Base-by-base conservation (phyloP, 23 red algal genomes). In the Cyanidiococcus yangmingshanensis region DNA sequence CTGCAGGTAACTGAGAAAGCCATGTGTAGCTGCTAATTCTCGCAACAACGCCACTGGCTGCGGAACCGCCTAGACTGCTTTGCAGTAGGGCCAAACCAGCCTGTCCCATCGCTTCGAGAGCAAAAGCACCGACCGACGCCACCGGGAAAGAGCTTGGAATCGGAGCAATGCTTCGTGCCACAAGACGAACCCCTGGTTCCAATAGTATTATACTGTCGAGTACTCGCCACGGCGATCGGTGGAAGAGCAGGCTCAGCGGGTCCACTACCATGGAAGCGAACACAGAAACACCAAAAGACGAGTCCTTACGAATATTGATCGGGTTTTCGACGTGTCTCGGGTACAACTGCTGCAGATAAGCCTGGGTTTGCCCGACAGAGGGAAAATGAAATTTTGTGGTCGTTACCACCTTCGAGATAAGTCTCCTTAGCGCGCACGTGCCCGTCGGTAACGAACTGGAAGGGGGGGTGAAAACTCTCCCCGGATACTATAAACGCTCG, bases 41-140 rank as follows among this genome's bases (percentile, higher is more conserved):
- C 7, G 45, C 45, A 7, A 54, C 45, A 21, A 54, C 45, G 45
- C 45, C 21, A 7, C 12, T 54, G 7, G 12, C 45, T 7, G 45
- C 7, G 45, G 21, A 7, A 21, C 45, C 12, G 12, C 21, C 12
- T 29, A 29, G 27, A 30, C 21, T 35, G 12, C 3, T 30, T 2
- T 71, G 63, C 12, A 71, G 32, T 29, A 71, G 63, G 7, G 32
- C 63, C 12, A 35, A 7, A 7, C 63, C 32, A 35, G 12, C 27
- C 27, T 71, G 63, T 29, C 63, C 63, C 63, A 71, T 71, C 16
- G 63, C 63, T 29, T 71, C 63, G n/a, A 71, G 63, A 25, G 32
- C 27, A 35, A 32, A 71, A 25, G 63, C 63, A 35, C 63, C 63
- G n/a, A 25, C n/a, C n/a, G n/a, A 25, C n/a, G 63, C 21, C 7